A percentile compares a stretch with the other conserved stretches of the same genome.
These are phyloP conservation scores for Endogone sp. DNA, from an alignment of 192 early-diverging fungal genomes.

Conservation along the genomic window DNA sequence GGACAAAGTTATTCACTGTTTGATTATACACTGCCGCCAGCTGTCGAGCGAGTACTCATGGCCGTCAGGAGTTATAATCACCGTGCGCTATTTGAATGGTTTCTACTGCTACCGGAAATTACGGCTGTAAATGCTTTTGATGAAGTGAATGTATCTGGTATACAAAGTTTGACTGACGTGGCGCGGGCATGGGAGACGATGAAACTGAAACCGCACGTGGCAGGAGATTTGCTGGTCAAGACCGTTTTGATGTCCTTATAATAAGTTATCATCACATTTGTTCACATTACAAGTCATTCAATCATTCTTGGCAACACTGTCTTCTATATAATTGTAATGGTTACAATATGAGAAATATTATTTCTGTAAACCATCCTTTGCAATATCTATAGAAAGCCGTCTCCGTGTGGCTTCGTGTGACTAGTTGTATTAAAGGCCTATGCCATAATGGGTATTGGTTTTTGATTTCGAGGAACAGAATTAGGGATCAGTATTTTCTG, in stretches of 20 bases:
- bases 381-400: too few species aligned
- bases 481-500: conserved; percentile 4
- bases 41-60: background rate
- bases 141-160: background rate
- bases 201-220: background rate
- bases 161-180: background rate
- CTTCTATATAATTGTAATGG: too few species aligned
- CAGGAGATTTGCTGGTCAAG: background rate
- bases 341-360: too few species aligned
- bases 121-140: background rate
- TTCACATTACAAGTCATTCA: too few species aligned
- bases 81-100: background rate
- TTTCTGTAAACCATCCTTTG: too few species aligned
- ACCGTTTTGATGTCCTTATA: background rate
- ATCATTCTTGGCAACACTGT: too few species aligned
- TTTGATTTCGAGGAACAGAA: too few species aligned
- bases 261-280: too few species aligned
- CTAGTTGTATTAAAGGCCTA: too few species aligned
- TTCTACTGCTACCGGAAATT: background rate
- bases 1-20: background rate
- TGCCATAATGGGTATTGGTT: too few species aligned
- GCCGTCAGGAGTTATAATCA: background rate
- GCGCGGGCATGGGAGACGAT: background rate
- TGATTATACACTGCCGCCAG: background rate
- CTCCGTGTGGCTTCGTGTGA: too few species aligned